phyloP scores from a whole-genome alignment of 169 alveolate species.

The Eimeria zaria region DNA sequence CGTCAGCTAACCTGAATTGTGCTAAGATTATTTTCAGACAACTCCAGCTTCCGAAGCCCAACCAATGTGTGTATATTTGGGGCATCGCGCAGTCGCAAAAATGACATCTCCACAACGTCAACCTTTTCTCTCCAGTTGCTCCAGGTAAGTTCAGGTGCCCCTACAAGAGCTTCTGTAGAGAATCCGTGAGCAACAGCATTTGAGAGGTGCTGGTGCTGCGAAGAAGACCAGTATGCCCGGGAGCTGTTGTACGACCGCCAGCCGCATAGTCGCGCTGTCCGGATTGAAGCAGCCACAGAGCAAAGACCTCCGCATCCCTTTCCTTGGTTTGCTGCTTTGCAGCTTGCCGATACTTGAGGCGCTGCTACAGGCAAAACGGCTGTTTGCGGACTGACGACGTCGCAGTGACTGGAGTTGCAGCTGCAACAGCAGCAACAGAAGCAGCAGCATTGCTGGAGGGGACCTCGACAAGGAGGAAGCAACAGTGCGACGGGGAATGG shows the following conservation, averaged over 20 bases:
- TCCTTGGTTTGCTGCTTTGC: background rate
- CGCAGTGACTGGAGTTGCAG: constrained; percentile 38
- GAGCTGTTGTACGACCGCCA: background rate
- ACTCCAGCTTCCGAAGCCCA: constrained; percentile 50
- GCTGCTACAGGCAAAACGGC: background rate
- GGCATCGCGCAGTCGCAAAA: constrained; percentile 31
- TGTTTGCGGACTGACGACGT: background rate
- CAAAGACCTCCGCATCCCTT: constrained; percentile 71
- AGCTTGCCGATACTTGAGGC: background rate
- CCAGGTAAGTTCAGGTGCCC: constrained; percentile 27
- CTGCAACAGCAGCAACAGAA: constrained; percentile 78
- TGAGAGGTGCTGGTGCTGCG: background rate
- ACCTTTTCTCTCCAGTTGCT: constrained; percentile 69
- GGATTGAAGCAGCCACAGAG: constrained; percentile 56
- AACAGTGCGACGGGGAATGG: constrained; percentile 55
- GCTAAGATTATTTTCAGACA: constrained; percentile 61
- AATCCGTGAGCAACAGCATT: background rate
- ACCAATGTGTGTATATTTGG: constrained; percentile 40
- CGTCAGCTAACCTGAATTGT: constrained; percentile 69
- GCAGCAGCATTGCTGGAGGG: constrained; percentile 54
- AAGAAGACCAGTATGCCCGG: background rate
- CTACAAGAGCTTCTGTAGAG: background rate
- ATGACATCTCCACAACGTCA: constrained; percentile 53
- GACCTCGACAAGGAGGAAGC: constrained; percentile 68
- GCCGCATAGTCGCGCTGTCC: background rate